Base-by-base conservation (phyloP, 2,329 filamentous ascomycete species). In the Pyricularia pennisetigena region DNA sequence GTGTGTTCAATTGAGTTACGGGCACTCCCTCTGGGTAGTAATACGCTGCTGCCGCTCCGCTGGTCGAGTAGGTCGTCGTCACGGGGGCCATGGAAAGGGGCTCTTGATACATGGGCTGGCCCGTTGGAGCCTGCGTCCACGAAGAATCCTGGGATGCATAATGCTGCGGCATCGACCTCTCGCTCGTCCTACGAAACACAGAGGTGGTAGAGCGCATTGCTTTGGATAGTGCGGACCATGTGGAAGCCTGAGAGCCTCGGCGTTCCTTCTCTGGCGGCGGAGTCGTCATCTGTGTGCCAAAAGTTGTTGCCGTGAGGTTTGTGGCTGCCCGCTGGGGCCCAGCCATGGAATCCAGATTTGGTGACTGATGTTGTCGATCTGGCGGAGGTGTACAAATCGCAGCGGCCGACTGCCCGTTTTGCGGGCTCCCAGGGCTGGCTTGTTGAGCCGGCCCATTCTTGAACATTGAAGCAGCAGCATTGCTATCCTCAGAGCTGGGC, bases 41-140 rank as follows among this genome's bases (percentile, higher is more conserved):
- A 68, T 73, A 74, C n/a, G 72, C 71, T 30, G 72, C 73, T n/a
- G 72, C 71, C 4, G 70, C 70, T 24, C 74, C 74, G 10, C 72
- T 71, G n/a, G 66, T 23, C 29, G 69, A 68, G 9, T 68, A 69
- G 20, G 71, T 67, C 35, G 74, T 68, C 26, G 73, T 67, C 16
- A 68, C 65, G 24, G 71, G 67, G 32, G 69, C 69, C 29, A 71
- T 72, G 9, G 68, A 68, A 5, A 20, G 26, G 4, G 32, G 32
- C n/a, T 61, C 57, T 28, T 24, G 24, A 16, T 61, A 61, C 2
- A 70, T 69, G 54, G 69, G 69, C 66, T 71, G 69, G 67, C 67
- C 24, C 9, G 64, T 59, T 30, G 54, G 20, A n/a, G 20, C 49
- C 41, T 63, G 62, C 3, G 26, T 16, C 64, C 32, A 49, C 9